Percentiles rank a stretch among this genome's conserved stretches.
Conservation (phyloP, 2,329 filamentous ascomycete genomes). For the Aureobasidium sp. region DNA sequence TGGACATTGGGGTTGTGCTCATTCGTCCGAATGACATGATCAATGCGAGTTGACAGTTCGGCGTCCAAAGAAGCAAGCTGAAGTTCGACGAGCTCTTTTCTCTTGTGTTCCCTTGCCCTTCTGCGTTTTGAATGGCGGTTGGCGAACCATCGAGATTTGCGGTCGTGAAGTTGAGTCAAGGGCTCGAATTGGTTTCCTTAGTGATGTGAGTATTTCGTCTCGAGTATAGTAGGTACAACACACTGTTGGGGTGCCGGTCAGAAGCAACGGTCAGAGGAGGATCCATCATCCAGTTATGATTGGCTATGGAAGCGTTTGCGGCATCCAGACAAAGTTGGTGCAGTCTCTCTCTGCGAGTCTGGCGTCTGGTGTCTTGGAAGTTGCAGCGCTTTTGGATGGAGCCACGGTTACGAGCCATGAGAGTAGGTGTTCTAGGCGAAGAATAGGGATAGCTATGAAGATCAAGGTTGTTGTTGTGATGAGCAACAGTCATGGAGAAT, state of each 20-base stretch:
- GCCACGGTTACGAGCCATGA: neutral
- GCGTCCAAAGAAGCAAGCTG: neutral
- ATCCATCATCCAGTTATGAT: neutral
- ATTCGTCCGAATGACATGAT: neutral
- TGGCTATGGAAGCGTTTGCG: neutral
- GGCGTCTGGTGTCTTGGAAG: neutral
- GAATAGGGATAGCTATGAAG: neutral
- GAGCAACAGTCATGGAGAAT: neutral
- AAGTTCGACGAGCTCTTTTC: neutral
- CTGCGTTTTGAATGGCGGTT: neutral
- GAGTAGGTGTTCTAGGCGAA: neutral
- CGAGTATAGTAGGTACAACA: neutral
- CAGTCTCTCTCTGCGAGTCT: neutral
- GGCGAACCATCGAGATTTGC: neutral
- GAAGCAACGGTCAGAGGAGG: neutral
- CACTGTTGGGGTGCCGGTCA: neutral
- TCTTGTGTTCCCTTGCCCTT: neutral
- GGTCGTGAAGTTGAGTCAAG: neutral
- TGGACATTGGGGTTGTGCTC: neutral
- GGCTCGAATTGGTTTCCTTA: constrained; percentile 8
- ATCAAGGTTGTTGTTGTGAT: neutral
- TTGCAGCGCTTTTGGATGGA: neutral
- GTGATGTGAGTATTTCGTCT: neutral
- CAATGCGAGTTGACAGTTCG: neutral
- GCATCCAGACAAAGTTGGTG: neutral